These are phyloP conservation scores for Lepidium sativum DNA, from an alignment of 345 rosid genomes.

Conservation along the genomic window DNA sequence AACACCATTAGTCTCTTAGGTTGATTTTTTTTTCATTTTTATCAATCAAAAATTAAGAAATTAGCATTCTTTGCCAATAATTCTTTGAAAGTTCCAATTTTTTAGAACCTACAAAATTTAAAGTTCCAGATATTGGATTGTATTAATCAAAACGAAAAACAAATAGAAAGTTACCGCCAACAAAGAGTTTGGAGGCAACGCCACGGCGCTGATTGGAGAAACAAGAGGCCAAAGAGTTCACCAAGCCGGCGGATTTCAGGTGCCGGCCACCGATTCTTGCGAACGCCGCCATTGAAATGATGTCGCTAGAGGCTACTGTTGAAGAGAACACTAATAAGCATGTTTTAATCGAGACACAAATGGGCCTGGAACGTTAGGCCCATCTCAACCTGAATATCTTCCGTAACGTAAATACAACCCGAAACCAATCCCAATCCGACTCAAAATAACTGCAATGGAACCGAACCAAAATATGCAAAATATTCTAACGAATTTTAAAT, in stretches of 20 bases:
- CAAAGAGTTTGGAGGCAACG: conserved; percentile 68
- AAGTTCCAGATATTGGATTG: not conserved
- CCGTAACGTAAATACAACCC: no score
- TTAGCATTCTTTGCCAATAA: not conserved
- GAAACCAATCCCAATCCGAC: no score
- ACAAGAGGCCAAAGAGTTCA: conserved; percentile 10
- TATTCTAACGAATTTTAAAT: no score
- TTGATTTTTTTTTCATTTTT: not conserved
- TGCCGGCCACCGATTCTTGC: conserved; percentile 32
- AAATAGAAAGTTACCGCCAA: conserved; percentile 44
- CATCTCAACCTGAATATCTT: not conserved
- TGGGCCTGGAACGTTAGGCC: not conserved
- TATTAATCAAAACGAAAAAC: not conserved
- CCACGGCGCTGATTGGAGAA: conserved; percentile 40
- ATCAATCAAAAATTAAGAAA: not conserved
- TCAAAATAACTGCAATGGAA: no score
- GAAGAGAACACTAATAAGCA: not conserved
- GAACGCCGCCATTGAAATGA: conserved; percentile 49
- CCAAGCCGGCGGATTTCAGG: conserved; percentile 2
- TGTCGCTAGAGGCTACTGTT: not conserved
- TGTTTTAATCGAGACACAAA: not conserved
- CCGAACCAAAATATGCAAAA: no score
- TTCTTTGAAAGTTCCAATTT: not conserved
- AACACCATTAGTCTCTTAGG: not conserved
- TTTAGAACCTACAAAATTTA: not conserved